phyloP scores from a whole-genome alignment of 345 rosid species.

The Trapa bicornis region DNA sequence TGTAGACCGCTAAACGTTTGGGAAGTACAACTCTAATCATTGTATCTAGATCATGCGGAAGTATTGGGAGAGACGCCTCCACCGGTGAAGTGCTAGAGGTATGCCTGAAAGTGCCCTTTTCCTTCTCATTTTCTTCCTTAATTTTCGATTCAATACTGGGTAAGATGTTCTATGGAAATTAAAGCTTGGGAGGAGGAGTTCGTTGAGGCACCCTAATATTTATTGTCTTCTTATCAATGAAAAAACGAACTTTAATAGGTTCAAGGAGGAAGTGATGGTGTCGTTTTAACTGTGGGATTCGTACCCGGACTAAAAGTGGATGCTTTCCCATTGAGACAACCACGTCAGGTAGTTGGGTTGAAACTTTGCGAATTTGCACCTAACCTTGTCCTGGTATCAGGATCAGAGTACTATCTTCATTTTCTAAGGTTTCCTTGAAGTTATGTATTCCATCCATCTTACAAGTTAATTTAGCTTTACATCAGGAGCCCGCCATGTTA shows the following conservation, averaged over 20 bases:
- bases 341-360: slow-evolving; percentile 20
- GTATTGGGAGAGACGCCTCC: slow-evolving; percentile 39
- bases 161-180: neutral
- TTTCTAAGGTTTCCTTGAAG: neutral
- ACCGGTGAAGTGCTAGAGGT: slow-evolving; percentile 56
- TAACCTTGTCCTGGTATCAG: neutral
- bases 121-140: neutral
- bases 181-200: neutral
- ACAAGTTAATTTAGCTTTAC: slow-evolving; percentile 1
- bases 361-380: neutral
- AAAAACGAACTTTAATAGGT: slow-evolving; percentile 23
- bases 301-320: slow-evolving; percentile 79
- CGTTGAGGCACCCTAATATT: neutral
- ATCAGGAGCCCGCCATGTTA: slow-evolving; percentile 27
- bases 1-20: slow-evolving; percentile 27
- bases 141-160: too few relatives aligned
- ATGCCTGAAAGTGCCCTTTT: slow-evolving; percentile 2
- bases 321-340: slow-evolving; percentile 33
- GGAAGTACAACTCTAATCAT: slow-evolving; percentile 38
- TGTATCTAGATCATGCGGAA: slow-evolving; percentile 28
- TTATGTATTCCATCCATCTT: neutral
- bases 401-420: too few relatives aligned
- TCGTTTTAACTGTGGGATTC: slow-evolving; percentile 58
- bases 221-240: neutral
- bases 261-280: slow-evolving; percentile 18